Conservation (phyloP, 2,329 filamentous ascomycete species). For the Colletotrichum sp. region DNA sequence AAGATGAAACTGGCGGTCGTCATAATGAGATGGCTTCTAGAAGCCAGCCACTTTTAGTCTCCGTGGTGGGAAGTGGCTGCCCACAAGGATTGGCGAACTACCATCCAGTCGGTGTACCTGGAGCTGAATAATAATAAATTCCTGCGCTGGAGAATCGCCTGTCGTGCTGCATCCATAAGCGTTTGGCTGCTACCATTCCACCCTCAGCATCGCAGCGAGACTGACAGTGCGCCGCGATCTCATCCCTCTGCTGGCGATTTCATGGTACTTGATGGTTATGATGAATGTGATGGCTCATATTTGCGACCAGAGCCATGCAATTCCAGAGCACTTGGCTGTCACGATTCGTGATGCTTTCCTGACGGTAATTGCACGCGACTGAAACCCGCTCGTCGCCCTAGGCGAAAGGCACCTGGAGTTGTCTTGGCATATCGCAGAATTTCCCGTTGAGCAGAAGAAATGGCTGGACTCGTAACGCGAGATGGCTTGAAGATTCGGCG, state of each 20-base stretch:
- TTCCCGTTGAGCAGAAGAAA: background rate
- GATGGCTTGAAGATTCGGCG: background rate
- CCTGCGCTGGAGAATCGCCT: background rate
- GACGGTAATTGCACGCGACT: background rate
- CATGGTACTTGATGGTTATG: background rate
- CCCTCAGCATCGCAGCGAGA: background rate
- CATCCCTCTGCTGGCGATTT: background rate
- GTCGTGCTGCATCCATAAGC: background rate
- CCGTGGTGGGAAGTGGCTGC: background rate
- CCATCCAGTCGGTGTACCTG: background rate
- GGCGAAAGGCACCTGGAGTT: background rate
- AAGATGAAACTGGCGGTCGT: conserved; percentile 1
- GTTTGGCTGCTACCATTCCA: background rate
- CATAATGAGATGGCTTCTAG: background rate
- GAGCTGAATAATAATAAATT: background rate
- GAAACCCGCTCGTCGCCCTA: background rate
- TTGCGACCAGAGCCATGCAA: background rate
- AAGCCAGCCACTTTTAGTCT: background rate
- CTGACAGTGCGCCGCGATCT: background rate
- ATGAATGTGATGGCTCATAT: background rate
- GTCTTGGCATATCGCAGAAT: background rate
- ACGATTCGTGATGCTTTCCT: background rate
- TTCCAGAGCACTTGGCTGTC: background rate
- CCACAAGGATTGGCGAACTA: background rate
- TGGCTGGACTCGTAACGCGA: background rate